These are phyloP conservation scores for Tetrastigma voinierianum DNA, from an alignment of 164 flowering plant genomes.

Conservation along the genomic window DNA sequence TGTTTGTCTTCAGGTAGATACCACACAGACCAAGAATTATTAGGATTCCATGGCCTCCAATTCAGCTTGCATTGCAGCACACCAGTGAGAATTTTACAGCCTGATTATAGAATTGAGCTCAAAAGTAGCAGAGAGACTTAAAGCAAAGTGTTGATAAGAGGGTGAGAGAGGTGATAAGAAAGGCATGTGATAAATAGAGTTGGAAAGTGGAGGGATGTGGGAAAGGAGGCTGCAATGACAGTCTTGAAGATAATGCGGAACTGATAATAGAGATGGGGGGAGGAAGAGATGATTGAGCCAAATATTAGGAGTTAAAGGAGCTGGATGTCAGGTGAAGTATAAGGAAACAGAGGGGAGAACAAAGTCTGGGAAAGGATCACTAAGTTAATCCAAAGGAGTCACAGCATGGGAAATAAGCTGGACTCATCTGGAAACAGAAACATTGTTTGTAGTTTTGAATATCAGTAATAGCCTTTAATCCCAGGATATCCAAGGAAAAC, in stretches of 20 bases:
- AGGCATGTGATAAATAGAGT: neutral
- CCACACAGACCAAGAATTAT: neutral
- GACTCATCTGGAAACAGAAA: too few relatives aligned
- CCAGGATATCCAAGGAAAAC: neutral
- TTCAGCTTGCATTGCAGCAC: neutral
- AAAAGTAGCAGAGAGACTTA: neutral
- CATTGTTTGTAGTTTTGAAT: neutral
- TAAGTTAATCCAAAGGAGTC: neutral
- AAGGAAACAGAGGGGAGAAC: neutral
- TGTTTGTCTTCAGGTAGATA: neutral
- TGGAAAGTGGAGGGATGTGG: too few relatives aligned
- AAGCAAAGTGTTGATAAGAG: neutral
- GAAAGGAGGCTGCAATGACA: neutral
- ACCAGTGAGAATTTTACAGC: slow-evolving; percentile 1
- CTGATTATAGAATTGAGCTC: slow-evolving; percentile 1
- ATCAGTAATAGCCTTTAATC: slow-evolving; percentile 1
- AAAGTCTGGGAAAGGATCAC: neutral
- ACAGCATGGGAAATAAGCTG: neutral
- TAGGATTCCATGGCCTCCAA: slow-evolving; percentile 1
- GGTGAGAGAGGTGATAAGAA: too few relatives aligned
- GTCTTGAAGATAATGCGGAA: neutral
- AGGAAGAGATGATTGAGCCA: too few relatives aligned
- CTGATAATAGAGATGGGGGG: too few relatives aligned
- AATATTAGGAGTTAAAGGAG: too few relatives aligned
- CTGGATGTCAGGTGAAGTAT: too few relatives aligned